Conservation (phyloP, 2,329 filamentous ascomycete genomes). For the Coniochaeta pulveracea region DNA sequence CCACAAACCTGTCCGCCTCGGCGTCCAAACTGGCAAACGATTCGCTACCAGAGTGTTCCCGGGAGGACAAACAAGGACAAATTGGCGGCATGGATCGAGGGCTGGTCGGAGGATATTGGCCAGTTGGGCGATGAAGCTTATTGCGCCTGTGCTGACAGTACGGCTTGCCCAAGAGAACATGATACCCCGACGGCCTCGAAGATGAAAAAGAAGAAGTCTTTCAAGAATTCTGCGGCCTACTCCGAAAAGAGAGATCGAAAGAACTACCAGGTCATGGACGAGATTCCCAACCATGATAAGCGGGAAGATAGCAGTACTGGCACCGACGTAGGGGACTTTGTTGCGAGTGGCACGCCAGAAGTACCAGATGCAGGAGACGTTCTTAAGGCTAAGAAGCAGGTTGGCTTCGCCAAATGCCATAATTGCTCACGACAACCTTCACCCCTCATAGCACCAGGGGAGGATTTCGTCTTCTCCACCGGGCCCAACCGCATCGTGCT, state of each 20-base stretch:
- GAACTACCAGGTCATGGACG: too few species aligned
- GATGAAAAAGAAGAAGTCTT: too few species aligned
- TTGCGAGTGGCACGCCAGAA: too few species aligned
- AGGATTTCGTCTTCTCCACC: conserved; percentile 1
- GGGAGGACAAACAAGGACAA: not conserved
- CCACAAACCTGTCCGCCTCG: not conserved
- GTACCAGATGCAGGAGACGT: too few species aligned
- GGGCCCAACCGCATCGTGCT: not conserved
- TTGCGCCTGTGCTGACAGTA: conserved; percentile 13
- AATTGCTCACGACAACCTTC: conserved; percentile 2
- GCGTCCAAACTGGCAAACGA: conserved; percentile 12
- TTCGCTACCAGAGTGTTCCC: conserved; percentile 13
- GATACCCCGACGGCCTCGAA: too few species aligned
- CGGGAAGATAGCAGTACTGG: too few species aligned
- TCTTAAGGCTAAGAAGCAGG: too few species aligned
- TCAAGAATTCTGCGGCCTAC: too few species aligned
- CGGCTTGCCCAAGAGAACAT: not conserved
- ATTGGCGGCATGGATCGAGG: conserved; percentile 8
- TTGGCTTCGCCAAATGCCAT: not conserved
- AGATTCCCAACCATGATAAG: too few species aligned
- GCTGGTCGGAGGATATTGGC: conserved; percentile 14
- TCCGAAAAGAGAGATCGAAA: too few species aligned
- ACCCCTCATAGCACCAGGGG: conserved; percentile 2
- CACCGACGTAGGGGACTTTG: too few species aligned
- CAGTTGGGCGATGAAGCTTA: conserved; percentile 12